Base-by-base conservation (phyloP, 257 asterid genomes). In the Gentiana straminea region DNA sequence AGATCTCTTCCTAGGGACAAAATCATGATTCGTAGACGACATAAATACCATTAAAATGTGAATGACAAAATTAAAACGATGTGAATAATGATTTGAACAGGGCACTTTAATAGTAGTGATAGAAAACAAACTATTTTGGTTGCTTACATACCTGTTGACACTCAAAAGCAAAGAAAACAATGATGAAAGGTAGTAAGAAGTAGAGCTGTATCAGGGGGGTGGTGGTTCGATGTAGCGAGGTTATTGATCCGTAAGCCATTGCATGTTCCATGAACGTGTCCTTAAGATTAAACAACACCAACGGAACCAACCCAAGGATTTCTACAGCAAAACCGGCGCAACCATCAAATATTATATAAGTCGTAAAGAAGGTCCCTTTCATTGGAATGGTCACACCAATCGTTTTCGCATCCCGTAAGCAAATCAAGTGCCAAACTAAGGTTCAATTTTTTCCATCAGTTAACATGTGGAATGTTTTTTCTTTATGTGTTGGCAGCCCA, bases 261-360 rank as follows among this genome's bases (percentile, higher is more conserved):
- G 97, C 95, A 48, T 77, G 67, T 60, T 89, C 86, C 59, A 79
- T 68, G 48, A 89, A 83, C 38, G 92, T 68, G n/a, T 76, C 76
- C 67, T 85, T 81, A 8, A 85, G 13, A 73, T 89, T 93, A 61
- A 77, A 85, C 70, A 74, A 51, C 47, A 89, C 52, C 49, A 89
- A 66, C 4, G 97, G 94, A 62, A 75, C 75, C 68, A 83, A 35
- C 69, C 97, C 78, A 12, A 83, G 66, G 60, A 85, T 60, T 72
- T 89, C 97, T 1, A 85, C 86, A 48, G 95, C 97, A 68, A 83
- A 61, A 41, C 92, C 94, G n/a, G 97, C 77, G 95, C 97, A 89
- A 58, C 97, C 97, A 59, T 89, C 97, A 39, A 89, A 91, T 95
- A 85, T 89, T 58, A 89, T 73, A 57, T 79, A 85, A 51, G 94